Base-by-base conservation (phyloP, 495 filamentous ascomycete genomes). In the Hyaloscypha bicolor region DNA sequence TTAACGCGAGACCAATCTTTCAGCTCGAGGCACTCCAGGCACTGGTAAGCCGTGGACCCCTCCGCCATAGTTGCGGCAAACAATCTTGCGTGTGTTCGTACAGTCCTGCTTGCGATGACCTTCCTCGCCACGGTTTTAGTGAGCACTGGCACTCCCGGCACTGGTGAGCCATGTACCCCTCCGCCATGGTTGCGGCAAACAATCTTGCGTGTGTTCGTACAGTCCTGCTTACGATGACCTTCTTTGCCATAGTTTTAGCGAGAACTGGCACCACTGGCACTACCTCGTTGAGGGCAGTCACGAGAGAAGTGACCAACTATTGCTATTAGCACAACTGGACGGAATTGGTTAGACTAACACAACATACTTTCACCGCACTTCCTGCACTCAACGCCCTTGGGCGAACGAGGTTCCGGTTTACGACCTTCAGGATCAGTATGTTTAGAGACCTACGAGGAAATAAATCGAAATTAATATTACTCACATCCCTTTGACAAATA, bases 251-350 rank as follows among this genome's bases (percentile, higher is more conserved):
- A 72, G 56, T 72, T 74, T 37, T 66, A 67, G 64, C 72, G 71
- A 33, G 63, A 61, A 59, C 64, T 51, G 16, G 68, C 71, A 30
- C 68, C 67, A 45, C 68, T 65, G 55, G n/a, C n/a, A n/a, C n/a
- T n/a, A n/a, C 67, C 67, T n/a, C 61, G 63, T 51, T 86, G 81
- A 35, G 92, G 92, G 72, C 94, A 97, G 68, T 96, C 93, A 64
- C 86, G 86, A 3, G 90, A 86, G 76, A 94, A 95, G 70, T 97
- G 94, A 6, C 94, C 94, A 62, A 84, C 90, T 93, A 72, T 64
- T 48, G 62, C 22, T 33, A 31, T 22, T 39, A 9, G 16, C 19
- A 16, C 51, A 61, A 48, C 29, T 56, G 1, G 35, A 55, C 45
- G 30, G 6, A 39, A 5, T 29, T 53, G 48, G 25, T 31, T 21